phyloP scores from a whole-genome alignment of 345 rosid species.

The Hibiscus syriacus region DNA sequence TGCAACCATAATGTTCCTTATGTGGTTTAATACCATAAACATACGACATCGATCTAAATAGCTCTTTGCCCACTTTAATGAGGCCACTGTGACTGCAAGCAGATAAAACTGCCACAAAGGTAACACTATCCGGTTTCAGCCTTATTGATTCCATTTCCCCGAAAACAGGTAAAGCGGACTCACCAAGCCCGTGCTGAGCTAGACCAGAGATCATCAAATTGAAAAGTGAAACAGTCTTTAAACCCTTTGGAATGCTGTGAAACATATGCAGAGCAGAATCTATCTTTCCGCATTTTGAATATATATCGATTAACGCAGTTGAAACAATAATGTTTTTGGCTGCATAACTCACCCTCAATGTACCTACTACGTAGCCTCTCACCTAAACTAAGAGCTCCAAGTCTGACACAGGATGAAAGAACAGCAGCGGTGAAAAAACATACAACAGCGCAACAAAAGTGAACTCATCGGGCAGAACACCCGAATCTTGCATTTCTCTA shows the following conservation, averaged over 20 bases:
- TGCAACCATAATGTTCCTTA: conserved; percentile 53
- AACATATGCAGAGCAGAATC: conserved; percentile 35
- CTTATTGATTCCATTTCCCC: conserved; percentile 34
- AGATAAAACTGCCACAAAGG: conserved; percentile 46
- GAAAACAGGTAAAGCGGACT: conserved; percentile 28
- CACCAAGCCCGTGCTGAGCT: conserved; percentile 51
- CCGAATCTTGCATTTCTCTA: conserved; percentile 20
- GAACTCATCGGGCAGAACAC: conserved; percentile 28
- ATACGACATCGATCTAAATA: conserved; percentile 36
- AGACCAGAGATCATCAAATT: conserved; percentile 49
- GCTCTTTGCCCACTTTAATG: conserved; percentile 34
- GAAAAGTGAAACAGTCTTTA: conserved; percentile 34
- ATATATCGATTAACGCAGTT: conserved; percentile 51
- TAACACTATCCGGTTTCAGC: conserved; percentile 38
- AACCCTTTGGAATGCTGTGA: conserved; percentile 15
- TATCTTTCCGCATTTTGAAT: conserved; percentile 50
- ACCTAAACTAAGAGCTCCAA: conserved; percentile 49
- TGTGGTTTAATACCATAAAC: conserved; percentile 26
- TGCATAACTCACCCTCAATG: conserved; percentile 23
- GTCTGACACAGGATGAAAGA: conserved; percentile 45
- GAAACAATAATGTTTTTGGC: conserved; percentile 29
- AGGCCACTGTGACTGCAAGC: conserved; percentile 56
- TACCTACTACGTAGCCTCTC: conserved; percentile 30
- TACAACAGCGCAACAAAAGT: conserved; percentile 34
- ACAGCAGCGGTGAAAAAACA: conserved; percentile 30